Evolutionary conservation across 2,329 filamentous ascomycete genomes (phyloP).

Genomic region (Botryotinia convoluta): DNA sequence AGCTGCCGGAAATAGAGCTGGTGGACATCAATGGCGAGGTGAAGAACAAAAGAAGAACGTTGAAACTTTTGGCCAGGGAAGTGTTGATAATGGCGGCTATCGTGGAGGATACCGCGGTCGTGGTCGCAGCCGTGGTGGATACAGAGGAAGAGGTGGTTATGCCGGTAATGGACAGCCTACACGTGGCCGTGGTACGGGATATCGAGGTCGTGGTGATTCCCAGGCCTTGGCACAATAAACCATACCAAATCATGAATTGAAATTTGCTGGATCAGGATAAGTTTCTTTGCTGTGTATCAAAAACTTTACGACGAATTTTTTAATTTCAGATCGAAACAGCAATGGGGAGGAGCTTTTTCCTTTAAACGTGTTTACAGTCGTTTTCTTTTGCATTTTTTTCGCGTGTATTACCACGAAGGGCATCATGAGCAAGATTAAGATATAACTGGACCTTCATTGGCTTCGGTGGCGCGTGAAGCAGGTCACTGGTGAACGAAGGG

Average conservation of each 20-base stretch:
- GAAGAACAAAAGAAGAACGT: slow-evolving; percentile 96
- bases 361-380: slow-evolving; percentile 23
- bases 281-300: slow-evolving; percentile 34
- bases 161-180: slow-evolving; percentile 27
- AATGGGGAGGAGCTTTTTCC: slow-evolving; percentile 21
- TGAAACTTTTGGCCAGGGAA: slow-evolving; percentile 96
- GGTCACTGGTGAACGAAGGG: neutral
- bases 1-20: slow-evolving; percentile 62
- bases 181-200: slow-evolving; percentile 35
- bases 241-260: neutral
- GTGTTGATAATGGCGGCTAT: slow-evolving; percentile 73
- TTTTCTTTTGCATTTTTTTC: slow-evolving; percentile 26
- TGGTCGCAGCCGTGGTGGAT: slow-evolving; percentile 55
- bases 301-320: slow-evolving; percentile 31
- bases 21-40: slow-evolving; percentile 82
- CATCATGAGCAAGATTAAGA: slow-evolving; percentile 23
- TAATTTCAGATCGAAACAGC: slow-evolving; percentile 24
- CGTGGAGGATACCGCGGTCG: slow-evolving; percentile 76
- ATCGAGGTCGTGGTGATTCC: slow-evolving; percentile 34
- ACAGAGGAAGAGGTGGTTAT: slow-evolving; percentile 33
- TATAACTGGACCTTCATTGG: slow-evolving; percentile 22
- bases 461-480: slow-evolving; percentile 14
- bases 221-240: slow-evolving; percentile 30
- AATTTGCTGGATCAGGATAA: slow-evolving; percentile 25
- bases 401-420: slow-evolving; percentile 34